phyloP scores from a whole-genome alignment of 176 grass and related monocot genomes.

The Alloteropsis semialata region DNA sequence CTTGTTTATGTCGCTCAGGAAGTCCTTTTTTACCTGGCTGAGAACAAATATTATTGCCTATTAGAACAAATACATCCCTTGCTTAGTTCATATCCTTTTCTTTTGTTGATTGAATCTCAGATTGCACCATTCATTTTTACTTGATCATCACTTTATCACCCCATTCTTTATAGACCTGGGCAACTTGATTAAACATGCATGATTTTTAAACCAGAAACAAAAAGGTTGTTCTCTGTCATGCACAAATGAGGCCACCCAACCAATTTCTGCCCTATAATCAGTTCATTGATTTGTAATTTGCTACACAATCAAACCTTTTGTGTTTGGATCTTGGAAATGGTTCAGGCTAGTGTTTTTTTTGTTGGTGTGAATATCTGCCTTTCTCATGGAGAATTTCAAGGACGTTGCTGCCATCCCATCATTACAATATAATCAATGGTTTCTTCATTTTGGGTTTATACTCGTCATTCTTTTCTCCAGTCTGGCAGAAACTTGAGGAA shows the following conservation, averaged over 20 bases:
- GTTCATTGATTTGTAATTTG: background rate
- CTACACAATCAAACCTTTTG: background rate
- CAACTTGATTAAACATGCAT: background rate
- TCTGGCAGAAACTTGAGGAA: slow-evolving; percentile 99
- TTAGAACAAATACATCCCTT: background rate
- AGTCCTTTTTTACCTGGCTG: background rate
- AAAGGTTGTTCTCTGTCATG: background rate
- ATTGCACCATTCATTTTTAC: background rate
- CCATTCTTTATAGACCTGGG: slow-evolving; percentile 9
- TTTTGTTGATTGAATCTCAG: slow-evolving; percentile 12
- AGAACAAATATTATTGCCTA: background rate
- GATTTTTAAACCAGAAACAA: background rate
- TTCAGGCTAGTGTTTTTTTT: background rate
- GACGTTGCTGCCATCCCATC: background rate
- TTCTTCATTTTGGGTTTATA: slow-evolving; percentile 1
- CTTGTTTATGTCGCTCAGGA: background rate
- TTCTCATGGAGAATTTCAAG: slow-evolving; percentile 2
- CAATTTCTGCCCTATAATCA: background rate
- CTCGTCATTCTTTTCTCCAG: slow-evolving; percentile 39
- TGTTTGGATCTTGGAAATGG: background rate
- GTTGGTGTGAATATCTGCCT: slow-evolving; percentile 1
- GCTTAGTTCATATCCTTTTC: background rate
- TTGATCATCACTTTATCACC: background rate
- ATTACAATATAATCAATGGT: background rate
- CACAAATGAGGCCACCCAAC: background rate